phyloP scores from a whole-genome alignment of 2,329 filamentous ascomycete species.

The Diaporthe batatas region DNA sequence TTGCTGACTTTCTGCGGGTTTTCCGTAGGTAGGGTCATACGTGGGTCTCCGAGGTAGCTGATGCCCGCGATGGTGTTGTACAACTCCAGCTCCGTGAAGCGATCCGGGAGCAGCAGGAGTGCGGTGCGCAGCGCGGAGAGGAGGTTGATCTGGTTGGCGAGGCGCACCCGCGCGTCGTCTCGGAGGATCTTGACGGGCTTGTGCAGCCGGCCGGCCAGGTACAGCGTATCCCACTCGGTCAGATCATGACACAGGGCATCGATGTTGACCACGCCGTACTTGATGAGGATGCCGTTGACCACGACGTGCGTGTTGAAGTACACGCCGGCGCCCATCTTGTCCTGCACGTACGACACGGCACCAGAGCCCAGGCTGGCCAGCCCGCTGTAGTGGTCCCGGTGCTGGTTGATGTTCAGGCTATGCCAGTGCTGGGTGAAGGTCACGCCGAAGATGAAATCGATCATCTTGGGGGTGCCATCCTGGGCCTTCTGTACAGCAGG shows the following conservation, averaged over 20 bases:
- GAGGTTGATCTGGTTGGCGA: constrained; percentile 96
- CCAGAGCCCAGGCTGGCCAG: constrained; percentile 87
- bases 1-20: constrained; percentile 93
- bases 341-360: constrained; percentile 86
- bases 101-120: constrained; percentile 84
- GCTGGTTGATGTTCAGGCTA: constrained; percentile 88
- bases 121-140: constrained; percentile 92
- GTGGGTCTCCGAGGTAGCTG: constrained; percentile 95
- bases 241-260: constrained; percentile 90
- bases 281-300: constrained; percentile 95
- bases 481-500: constrained; percentile 86
- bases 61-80: constrained; percentile 93
- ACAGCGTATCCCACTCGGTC: constrained; percentile 91
- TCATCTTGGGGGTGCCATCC: constrained; percentile 92
- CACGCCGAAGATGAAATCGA: constrained; percentile 98
- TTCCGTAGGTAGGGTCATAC: constrained; percentile 91
- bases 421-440: constrained; percentile 98
- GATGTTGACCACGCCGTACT: constrained; percentile 97
- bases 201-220: constrained; percentile 94
- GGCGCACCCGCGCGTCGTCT: constrained; percentile 90
- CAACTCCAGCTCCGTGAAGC: constrained; percentile 88
- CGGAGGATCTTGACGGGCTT: constrained; percentile 98
- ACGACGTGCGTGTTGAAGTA: constrained; percentile 98
- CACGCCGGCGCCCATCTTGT: constrained; percentile 89
- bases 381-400: constrained; percentile 92